These are phyloP conservation scores for Phialemonium atrogriseum DNA, from an alignment of 2,329 filamentous ascomycete species.

Conservation along the genomic window DNA sequence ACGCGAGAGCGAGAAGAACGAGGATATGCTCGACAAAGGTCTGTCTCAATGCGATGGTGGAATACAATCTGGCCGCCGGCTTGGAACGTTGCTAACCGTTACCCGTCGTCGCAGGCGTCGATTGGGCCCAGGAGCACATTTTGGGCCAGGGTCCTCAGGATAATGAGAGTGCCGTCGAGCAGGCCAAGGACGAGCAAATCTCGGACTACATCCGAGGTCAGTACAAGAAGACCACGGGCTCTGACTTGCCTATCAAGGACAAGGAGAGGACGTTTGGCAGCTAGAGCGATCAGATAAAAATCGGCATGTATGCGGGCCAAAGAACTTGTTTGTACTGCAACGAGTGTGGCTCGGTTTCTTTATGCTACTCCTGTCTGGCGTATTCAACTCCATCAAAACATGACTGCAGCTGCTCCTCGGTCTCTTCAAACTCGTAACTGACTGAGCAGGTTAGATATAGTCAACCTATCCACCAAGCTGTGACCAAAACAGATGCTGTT, in stretches of 20 bases:
- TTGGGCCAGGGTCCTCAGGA: constrained; percentile 61
- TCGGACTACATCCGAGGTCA: constrained; percentile 61
- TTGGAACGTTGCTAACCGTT: constrained; percentile 3
- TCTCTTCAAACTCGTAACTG: too few relatives aligned
- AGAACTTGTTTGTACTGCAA: too few relatives aligned
- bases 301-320: too few relatives aligned
- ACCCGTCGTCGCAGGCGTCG: constrained; percentile 53
- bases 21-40: constrained; percentile 80
- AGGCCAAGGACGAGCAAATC: constrained; percentile 77
- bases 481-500: too few relatives aligned
- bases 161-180: constrained; percentile 66
- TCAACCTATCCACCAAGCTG: too few relatives aligned
- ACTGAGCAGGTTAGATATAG: too few relatives aligned
- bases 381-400: too few relatives aligned
- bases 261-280: constrained; percentile 41
- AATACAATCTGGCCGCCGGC: background rate
- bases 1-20: constrained; percentile 67
- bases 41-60: constrained; percentile 3
- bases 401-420: too few relatives aligned
- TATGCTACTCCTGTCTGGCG: too few relatives aligned
- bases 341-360: too few relatives aligned
- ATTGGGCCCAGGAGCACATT: constrained; percentile 69
- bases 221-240: constrained; percentile 63
- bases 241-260: constrained; percentile 61
- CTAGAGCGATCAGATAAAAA: too few relatives aligned